A percentile compares a stretch with the other conserved stretches of the same genome.
Conservation (phyloP, 2,329 filamentous ascomycete genomes). For the Beauveria sp. region DNA sequence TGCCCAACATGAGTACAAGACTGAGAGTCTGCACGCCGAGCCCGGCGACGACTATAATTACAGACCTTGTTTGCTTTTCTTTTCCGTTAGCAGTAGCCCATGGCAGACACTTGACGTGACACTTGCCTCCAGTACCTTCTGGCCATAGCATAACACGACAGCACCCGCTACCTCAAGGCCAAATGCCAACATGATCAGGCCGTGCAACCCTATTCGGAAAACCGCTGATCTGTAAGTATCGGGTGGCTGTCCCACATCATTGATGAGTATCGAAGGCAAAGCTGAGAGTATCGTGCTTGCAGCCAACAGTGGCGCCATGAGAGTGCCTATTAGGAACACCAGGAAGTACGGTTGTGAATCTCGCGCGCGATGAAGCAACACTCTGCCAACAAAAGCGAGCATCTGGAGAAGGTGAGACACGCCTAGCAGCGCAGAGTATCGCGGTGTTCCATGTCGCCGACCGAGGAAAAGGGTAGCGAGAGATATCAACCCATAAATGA, state of each 20-base stretch:
- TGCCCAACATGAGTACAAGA: neutral
- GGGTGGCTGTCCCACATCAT: too few relatives aligned
- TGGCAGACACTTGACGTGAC: too few relatives aligned
- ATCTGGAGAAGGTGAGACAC: slow-evolving; percentile 18
- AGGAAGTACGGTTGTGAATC: slow-evolving; percentile 1
- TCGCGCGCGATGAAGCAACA: neutral
- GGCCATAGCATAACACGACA: neutral
- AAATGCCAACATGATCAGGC: neutral
- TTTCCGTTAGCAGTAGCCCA: neutral
- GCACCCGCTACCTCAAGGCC: neutral
- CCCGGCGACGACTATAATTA: neutral
- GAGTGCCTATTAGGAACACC: neutral
- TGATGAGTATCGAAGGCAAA: neutral
- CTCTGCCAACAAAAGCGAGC: slow-evolving; percentile 26
- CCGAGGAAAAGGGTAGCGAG: slow-evolving; percentile 31
- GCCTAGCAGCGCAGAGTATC: neutral
- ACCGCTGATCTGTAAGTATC: too few relatives aligned
- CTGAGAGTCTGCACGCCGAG: neutral
- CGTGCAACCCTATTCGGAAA: neutral
- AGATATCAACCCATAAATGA: slow-evolving; percentile 32
- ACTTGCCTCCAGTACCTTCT: neutral
- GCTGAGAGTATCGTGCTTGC: neutral
- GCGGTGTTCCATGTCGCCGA: slow-evolving; percentile 22
- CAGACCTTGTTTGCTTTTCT: neutral
- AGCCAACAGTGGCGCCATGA: neutral